Evolutionary conservation across 768 basidiomycete species (phyloP).

Genomic region (Pulveroboletus ravenelii): DNA sequence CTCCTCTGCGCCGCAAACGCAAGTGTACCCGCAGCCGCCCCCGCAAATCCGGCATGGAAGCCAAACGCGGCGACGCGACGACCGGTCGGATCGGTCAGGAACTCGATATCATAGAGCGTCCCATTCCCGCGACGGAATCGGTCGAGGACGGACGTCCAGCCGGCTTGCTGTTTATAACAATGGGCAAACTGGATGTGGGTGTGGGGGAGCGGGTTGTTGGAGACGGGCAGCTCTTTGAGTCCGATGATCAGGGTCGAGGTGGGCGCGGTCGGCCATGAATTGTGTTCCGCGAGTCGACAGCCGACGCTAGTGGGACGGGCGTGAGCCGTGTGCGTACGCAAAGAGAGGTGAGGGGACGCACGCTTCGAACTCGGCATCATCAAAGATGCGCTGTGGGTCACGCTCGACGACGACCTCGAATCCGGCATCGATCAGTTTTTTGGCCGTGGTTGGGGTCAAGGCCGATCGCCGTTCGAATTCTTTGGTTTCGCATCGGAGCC

Average conservation of each 20-base stretch:
- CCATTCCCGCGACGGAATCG: conserved; percentile 84
- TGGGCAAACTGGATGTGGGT: conserved; percentile 98
- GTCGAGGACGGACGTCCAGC: conserved; percentile 82
- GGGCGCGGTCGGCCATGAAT: conserved; percentile 85
- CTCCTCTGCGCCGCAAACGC: conserved; percentile 66
- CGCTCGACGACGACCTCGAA: conserved; percentile 91
- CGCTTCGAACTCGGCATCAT: conserved; percentile 90
- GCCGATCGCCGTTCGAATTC: conserved; percentile 90
- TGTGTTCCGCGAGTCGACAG: conserved; percentile 81
- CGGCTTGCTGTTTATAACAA: conserved; percentile 93
- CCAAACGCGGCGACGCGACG: conserved; percentile 97
- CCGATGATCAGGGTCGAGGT: conserved; percentile 74
- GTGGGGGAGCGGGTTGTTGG: conserved; percentile 79
- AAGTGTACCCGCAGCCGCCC: conserved; percentile 86
- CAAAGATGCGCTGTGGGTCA: conserved; percentile 91
- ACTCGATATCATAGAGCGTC: conserved; percentile 92
- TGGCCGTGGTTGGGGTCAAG: conserved; percentile 87
- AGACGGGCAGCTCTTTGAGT: conserved; percentile 90
- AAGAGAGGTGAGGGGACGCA: conserved; percentile 39
- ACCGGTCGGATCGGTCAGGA: conserved; percentile 77
- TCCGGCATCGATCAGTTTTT: conserved; percentile 80
- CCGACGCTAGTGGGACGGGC: conserved; percentile 58
- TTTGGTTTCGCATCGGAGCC: conserved; percentile 98
- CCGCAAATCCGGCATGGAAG: conserved; percentile 98
- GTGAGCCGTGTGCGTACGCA: neutral